These are phyloP conservation scores for Tylopilus plumbeoviolaceoides DNA, from an alignment of 768 basidiomycete species.

Conservation along the genomic window DNA sequence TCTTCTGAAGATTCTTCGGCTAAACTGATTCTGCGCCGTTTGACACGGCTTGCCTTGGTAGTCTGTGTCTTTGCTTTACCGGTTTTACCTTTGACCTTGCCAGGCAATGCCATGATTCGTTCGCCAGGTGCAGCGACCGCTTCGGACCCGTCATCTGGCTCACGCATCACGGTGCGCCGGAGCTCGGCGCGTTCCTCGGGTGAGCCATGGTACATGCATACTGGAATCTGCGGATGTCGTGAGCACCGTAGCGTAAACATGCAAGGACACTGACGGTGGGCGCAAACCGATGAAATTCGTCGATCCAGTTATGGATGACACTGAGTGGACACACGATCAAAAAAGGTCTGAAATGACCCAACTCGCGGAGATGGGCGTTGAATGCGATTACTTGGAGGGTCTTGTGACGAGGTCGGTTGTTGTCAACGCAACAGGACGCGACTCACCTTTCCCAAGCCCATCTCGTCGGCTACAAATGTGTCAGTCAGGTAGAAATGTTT, in stretches of 20 bases:
- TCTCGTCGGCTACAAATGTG: slow-evolving; percentile 73
- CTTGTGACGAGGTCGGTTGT: slow-evolving; percentile 34
- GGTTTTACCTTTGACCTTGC: slow-evolving; percentile 14
- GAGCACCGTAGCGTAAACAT: not conserved
- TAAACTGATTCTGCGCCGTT: slow-evolving; percentile 20
- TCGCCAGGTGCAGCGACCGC: slow-evolving; percentile 19
- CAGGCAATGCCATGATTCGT: slow-evolving; percentile 22
- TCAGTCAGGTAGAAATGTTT: slow-evolving; percentile 3
- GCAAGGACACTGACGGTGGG: slow-evolving; percentile 52
- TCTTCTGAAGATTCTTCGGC: slow-evolving; percentile 8
- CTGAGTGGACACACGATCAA: slow-evolving; percentile 91
- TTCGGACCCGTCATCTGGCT: slow-evolving; percentile 27
- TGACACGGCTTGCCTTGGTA: slow-evolving; percentile 8
- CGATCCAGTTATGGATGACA: slow-evolving; percentile 87
- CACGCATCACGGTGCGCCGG: slow-evolving; percentile 55
- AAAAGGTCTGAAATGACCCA: slow-evolving; percentile 67
- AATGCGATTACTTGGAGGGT: slow-evolving; percentile 96
- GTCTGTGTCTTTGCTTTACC: slow-evolving; percentile 10
- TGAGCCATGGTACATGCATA: slow-evolving; percentile 87
- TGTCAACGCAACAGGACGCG: not conserved
- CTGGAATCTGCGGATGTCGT: slow-evolving; percentile 56
- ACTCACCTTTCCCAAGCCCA: slow-evolving; percentile 84
- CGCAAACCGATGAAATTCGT: slow-evolving; percentile 82
- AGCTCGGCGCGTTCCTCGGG: slow-evolving; percentile 79
- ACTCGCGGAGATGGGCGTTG: slow-evolving; percentile 80